Base-by-base conservation (phyloP, 495 filamentous ascomycete species). In the Poronia punctata region DNA sequence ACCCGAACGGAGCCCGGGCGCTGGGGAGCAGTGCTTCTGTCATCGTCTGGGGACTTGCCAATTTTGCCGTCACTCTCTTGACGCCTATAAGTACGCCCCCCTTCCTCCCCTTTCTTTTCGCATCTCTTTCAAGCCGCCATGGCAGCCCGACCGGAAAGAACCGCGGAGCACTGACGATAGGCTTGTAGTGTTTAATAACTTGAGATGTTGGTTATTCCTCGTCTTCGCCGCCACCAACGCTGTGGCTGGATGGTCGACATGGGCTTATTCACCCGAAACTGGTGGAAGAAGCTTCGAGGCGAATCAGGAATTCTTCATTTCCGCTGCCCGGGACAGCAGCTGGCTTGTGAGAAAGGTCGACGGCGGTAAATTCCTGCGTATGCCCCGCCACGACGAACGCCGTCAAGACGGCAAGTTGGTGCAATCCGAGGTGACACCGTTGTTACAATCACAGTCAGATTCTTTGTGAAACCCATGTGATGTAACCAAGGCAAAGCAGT, bases 1-100 rank as follows among this genome's bases (percentile, higher is more conserved):
- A 66, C 46, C 70, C 75, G 7, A 71, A 61, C 16, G 66, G 64
- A 9, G 71, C 75, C 8, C 59, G 75, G 17, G 74, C 74, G 12
- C 67, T 71, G 51, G 75, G 71, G 5, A 65, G 67, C 20, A 68
- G 72, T 29, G 60, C 76, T 31, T 64, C 56, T 10, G 72, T 78
- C 27, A 64, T 78, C 25, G 56, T 75, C 34, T 79, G 75, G 75
- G 75, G 75, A 3, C 28, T 78, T 17, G 70, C 71, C 15, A 79
- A 79, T 45, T 77, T 76, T 45, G 55, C 62, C 7, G 62, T 78
- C 38, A 79, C 75, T 0, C 55, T 77, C 2, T 40, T 76, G 3
- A 75, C 75, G 1, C 75, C 75, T 3, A 68, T 76, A 36, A 60
- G 35, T 37, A 37, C 12, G 16, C 19, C 7, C 14, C 11, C 19